phyloP scores from a whole-genome alignment of 2,329 filamentous ascomycete species.

The Emergomyces pasteurianus region DNA sequence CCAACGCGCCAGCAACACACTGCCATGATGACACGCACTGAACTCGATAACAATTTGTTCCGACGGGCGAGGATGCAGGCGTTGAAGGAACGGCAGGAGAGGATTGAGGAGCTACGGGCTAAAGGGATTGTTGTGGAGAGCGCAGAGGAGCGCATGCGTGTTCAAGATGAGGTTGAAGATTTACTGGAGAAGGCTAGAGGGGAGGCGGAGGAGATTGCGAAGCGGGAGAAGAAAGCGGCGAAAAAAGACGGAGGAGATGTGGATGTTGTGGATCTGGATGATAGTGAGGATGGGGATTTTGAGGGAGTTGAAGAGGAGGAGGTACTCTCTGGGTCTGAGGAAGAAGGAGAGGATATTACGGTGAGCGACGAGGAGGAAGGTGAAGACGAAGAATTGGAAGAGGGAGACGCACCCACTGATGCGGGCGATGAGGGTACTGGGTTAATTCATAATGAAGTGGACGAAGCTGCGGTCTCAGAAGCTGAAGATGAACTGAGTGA shows the following conservation, averaged over 20 bases:
- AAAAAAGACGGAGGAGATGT: conserved; percentile 47
- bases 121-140: conserved; percentile 75
- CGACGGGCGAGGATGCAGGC: conserved; percentile 70
- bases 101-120: conserved; percentile 61
- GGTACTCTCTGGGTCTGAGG: conserved; percentile 10
- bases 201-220: conserved; percentile 68
- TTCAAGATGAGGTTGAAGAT: conserved; percentile 75
- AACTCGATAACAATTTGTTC: conserved; percentile 57
- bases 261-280: conserved; percentile 40
- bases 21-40: conserved; percentile 59
- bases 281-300: conserved; percentile 36
- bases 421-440: conserved; percentile 11
- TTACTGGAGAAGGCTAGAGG: conserved; percentile 72
- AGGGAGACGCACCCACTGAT: conserved; percentile 10
- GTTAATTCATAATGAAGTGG: conserved; percentile 30
- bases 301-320: conserved; percentile 31
- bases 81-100: conserved; percentile 60
- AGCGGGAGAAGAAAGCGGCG: conserved; percentile 60
- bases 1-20: conserved; percentile 36
- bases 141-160: conserved; percentile 70
- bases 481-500: conserved; percentile 17
- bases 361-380: conserved; percentile 12
- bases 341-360: conserved; percentile 15
- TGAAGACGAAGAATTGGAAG: conserved; percentile 12
- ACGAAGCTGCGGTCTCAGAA: conserved; percentile 23